Base-by-base conservation (phyloP, 2,329 filamentous ascomycete genomes). In the Fusarium sp. region DNA sequence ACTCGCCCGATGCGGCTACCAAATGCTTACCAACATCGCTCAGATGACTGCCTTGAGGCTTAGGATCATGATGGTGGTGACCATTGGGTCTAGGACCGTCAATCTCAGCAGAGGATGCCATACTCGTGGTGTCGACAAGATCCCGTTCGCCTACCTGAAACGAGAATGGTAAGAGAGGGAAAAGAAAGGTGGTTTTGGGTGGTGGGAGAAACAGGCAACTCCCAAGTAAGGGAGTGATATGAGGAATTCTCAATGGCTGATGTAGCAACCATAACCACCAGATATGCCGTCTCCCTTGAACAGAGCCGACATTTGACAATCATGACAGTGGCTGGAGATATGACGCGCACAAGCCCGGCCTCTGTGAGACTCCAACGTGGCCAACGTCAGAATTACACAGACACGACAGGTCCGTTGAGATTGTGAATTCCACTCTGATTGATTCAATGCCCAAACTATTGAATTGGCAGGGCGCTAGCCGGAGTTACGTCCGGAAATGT, bases 1-100 rank as follows among this genome's bases (percentile, higher is more conserved):
- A 66, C 32, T 64, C 29, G 1, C 66, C 66, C 1, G 63, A 68
- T 1, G 66, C 66, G 5, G 66, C 66, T 19, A 68, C 66, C 36
- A 68, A 39, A 8, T 68, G 65, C 15, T 39, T 39, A 6, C 50
- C 48, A n/a, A 68, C 13, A 2, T 59, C 41, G 7, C 65, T 68
- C 5, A 68, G 46, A 4, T 64, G 65, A 14, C 21, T 53, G 6
- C n/a, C 35, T 1, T 42, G 41, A 15, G 54, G 56, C 5, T 49
- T 49, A 7, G 14, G 31, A 21, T 27, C 37, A 15, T 38, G 35
- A 9, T n/a, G 14, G 19, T 48, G 23, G 33, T 38, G 35, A 8
- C 35, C 25, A 14, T 42, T 29, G 13, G n/a, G 32, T 5, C 25
- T 49, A 14, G 19, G 4, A 19, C 19, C 19, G 19, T 50, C 36